Evolutionary conservation across 202 grass and related monocot genomes (phyloP).

Genomic region (Elaeis oleifera): DNA sequence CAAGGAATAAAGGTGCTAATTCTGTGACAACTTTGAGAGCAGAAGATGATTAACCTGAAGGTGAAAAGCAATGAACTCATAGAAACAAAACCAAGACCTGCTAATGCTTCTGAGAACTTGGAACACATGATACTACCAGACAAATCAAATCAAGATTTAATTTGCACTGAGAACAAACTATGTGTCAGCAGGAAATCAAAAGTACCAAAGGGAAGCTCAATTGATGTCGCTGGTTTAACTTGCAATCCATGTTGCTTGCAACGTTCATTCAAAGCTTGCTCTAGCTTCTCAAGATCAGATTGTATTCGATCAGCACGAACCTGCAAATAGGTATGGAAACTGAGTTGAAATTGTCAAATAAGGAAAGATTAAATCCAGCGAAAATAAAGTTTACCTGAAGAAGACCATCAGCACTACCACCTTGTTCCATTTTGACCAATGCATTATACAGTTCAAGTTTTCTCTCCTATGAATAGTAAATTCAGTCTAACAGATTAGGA

Average conservation of each 20-base stretch:
- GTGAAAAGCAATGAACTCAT: too few relatives aligned
- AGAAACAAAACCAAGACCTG: too few relatives aligned
- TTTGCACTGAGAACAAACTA: background rate
- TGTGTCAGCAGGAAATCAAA: conserved; percentile 10
- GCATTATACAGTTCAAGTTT: conserved; percentile 87
- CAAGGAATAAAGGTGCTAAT: too few relatives aligned
- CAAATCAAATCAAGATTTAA: too few relatives aligned
- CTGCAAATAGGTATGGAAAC: conserved; percentile 28
- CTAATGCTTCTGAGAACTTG: too few relatives aligned
- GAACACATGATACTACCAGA: too few relatives aligned
- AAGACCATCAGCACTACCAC: conserved; percentile 92
- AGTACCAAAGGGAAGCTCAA: conserved; percentile 89
- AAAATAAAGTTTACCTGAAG: conserved; percentile 66
- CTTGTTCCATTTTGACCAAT: conserved; percentile 95
- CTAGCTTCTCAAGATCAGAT: conserved; percentile 88
- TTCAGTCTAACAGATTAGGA: background rate
- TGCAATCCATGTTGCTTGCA: conserved; percentile 81
- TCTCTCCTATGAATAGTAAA: conserved; percentile 49
- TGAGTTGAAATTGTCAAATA: conserved; percentile 9
- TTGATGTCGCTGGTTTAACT: conserved; percentile 67
- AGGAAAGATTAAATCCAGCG: background rate
- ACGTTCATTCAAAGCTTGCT: conserved; percentile 76
- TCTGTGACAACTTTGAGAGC: too few relatives aligned
- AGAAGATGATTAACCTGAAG: too few relatives aligned
- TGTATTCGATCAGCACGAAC: conserved; percentile 97